phyloP scores from a whole-genome alignment of 306 rosid genomes.

The Cucurbita argyrosperma region DNA sequence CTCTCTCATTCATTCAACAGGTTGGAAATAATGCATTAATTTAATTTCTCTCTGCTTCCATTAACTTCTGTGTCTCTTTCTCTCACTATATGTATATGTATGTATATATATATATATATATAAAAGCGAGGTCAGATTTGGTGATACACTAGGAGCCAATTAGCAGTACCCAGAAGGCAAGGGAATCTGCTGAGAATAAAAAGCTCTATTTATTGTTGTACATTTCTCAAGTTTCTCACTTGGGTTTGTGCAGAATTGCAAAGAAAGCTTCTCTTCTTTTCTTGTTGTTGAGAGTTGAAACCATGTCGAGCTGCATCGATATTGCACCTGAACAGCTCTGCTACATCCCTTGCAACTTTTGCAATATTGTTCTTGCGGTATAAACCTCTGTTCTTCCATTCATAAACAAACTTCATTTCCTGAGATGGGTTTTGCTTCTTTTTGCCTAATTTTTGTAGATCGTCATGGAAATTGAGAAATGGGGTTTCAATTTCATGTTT shows the following conservation, averaged over 20 bases:
- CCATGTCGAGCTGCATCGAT: slow-evolving; percentile 34
- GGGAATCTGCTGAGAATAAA: not conserved
- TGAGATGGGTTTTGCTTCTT: not conserved
- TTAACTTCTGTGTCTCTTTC: not conserved
- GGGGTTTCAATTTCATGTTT: not conserved
- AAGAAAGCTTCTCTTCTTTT: not conserved
- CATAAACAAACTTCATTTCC: not conserved
- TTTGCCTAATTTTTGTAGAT: not conserved
- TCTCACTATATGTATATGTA: not conserved
- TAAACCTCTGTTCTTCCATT: not conserved
- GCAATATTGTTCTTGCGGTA: slow-evolving; percentile 99
- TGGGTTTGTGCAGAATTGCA: not conserved
- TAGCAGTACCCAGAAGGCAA: not conserved
- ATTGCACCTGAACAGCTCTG: slow-evolving; percentile 85
- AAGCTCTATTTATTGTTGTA: not conserved
- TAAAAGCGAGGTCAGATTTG: not conserved
- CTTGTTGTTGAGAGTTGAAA: not conserved
- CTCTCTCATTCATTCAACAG: too few species aligned
- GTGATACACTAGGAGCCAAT: not conserved
- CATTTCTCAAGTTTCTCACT: not conserved
- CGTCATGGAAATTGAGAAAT: not conserved
- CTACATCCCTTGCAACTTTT: slow-evolving; percentile 98
- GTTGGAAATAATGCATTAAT: too few species aligned
- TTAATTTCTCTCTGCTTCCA: not conserved
- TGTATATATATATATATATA: not conserved